Evolutionary conservation across 768 basidiomycete species (phyloP).

Genomic region (Russula dissimulans): DNA sequence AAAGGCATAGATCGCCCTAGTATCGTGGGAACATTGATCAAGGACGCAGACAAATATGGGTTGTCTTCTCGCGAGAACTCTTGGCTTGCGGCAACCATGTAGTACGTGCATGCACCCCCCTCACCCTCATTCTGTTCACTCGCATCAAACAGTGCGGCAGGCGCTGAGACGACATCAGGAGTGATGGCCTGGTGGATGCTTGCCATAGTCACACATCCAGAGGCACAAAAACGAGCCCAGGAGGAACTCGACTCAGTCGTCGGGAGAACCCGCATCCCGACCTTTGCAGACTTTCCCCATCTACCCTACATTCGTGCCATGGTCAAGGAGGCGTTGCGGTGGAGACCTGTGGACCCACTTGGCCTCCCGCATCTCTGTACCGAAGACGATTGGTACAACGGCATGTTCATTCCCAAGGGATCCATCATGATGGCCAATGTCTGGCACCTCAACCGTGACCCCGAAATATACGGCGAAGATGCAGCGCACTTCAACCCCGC

Average conservation of each 20-base stretch:
- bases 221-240: constrained; percentile 9
- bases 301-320: constrained; percentile 13
- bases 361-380: constrained; percentile 14
- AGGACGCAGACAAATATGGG: constrained; percentile 8
- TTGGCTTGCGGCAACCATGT: constrained; percentile 13
- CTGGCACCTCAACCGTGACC: constrained; percentile 14
- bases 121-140: neutral
- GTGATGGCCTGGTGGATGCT: constrained; percentile 16
- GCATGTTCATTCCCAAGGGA: constrained; percentile 17
- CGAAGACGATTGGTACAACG: constrained; percentile 17
- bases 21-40: constrained; percentile 3
- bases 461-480: constrained; percentile 12
- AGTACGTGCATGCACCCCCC: constrained; percentile 1
- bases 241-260: constrained; percentile 14
- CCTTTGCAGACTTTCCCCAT: constrained; percentile 8
- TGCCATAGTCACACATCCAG: constrained; percentile 14
- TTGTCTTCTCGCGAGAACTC: constrained; percentile 8
- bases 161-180: constrained; percentile 8
- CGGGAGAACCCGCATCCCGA: constrained; percentile 9
- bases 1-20: constrained; percentile 13
- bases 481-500: constrained; percentile 13
- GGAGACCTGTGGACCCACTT: constrained; percentile 15
- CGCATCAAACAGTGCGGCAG: neutral
- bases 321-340: constrained; percentile 15
- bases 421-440: constrained; percentile 14